Conservation (phyloP, 129 eudicot species). For the Helichrysum umbraculigerum region DNA sequence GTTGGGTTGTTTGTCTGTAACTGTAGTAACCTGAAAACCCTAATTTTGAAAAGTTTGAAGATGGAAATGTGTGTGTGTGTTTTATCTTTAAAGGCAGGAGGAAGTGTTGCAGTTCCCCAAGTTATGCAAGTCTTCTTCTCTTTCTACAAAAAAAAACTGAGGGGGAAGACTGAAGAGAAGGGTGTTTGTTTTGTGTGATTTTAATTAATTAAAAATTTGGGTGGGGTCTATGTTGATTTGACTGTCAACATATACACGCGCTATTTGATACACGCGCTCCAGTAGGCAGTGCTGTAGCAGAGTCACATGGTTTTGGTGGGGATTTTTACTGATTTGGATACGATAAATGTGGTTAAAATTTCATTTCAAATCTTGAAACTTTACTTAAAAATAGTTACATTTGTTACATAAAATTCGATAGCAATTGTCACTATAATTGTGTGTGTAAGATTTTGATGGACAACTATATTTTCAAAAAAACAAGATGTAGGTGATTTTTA, state of each 20-base stretch:
- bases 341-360: background rate
- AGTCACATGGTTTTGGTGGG: slow-evolving; percentile 40
- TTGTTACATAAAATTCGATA: too few species aligned
- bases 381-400: too few species aligned
- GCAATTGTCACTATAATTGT: too few species aligned
- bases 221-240: background rate
- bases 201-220: background rate
- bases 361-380: background rate
- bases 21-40: slow-evolving; percentile 33
- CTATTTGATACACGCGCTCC: slow-evolving; percentile 10
- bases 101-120: slow-evolving; percentile 37
- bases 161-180: background rate
- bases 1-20: slow-evolving; percentile 15
- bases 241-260: slow-evolving; percentile 21
- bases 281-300: background rate
- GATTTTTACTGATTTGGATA: slow-evolving; percentile 4
- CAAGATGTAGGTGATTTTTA: too few species aligned
- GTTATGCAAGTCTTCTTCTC: slow-evolving; percentile 14
- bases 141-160: slow-evolving; percentile 17
- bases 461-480: too few species aligned
- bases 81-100: slow-evolving; percentile 8
- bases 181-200: background rate
- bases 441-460: too few species aligned
- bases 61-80: slow-evolving; percentile 17
- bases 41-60: slow-evolving; percentile 21